These are phyloP conservation scores for Dioszegia hungarica DNA, from an alignment of 768 basidiomycete genomes.

Conservation along the genomic window DNA sequence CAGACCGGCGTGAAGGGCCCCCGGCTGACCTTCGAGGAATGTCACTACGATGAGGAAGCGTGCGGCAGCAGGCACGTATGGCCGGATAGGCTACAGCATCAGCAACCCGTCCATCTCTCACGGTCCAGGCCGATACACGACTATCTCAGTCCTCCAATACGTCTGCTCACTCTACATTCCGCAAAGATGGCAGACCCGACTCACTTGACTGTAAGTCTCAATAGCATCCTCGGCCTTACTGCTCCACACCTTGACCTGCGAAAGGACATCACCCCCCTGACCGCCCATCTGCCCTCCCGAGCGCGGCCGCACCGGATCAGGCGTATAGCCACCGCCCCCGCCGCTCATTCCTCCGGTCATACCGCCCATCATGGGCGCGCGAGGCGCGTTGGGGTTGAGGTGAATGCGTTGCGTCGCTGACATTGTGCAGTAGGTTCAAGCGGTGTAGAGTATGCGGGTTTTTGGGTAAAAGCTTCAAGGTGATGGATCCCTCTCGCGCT, in stretches of 20 bases:
- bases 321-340: conserved; percentile 27
- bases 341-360: not conserved
- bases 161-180: not conserved
- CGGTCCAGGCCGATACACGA: too few species aligned
- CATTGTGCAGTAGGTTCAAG: conserved; percentile 13
- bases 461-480: not conserved
- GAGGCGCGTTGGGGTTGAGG: conserved; percentile 46
- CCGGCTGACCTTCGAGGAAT: conserved; percentile 71
- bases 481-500: too few species aligned
- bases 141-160: too few species aligned
- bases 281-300: conserved; percentile 7
- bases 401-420: conserved; percentile 45
- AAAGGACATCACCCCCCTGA: conserved; percentile 23
- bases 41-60: conserved; percentile 97
- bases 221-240: conserved; percentile 76
- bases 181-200: conserved; percentile 1
- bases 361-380: conserved; percentile 24
- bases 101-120: too few species aligned
- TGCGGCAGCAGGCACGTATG: conserved; percentile 88
- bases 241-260: conserved; percentile 41
- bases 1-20: too few species aligned
- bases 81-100: conserved; percentile 70
- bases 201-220: conserved; percentile 68
- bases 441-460: not conserved
- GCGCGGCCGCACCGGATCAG: conserved; percentile 27